phyloP scores from a whole-genome alignment of 2,329 filamentous ascomycete genomes.

The Aspergillus glaucus region DNA sequence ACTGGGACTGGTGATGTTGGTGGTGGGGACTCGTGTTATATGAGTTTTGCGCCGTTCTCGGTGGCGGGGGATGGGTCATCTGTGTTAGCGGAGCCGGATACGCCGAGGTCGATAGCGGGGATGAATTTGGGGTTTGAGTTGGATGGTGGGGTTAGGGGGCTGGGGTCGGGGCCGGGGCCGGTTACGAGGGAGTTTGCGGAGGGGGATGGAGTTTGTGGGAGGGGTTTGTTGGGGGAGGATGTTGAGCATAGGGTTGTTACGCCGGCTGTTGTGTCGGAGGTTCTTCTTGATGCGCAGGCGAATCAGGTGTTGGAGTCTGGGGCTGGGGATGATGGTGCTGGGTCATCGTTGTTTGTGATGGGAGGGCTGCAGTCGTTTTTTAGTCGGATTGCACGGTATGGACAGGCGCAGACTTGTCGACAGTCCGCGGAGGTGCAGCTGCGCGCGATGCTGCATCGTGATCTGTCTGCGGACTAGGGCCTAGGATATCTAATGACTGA shows the following conservation, averaged over 20 bases:
- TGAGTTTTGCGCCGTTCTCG: slow-evolving; percentile 10
- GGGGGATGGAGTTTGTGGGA: slow-evolving; percentile 19
- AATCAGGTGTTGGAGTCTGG: slow-evolving; percentile 5
- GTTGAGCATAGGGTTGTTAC: slow-evolving; percentile 22
- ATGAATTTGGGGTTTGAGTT: slow-evolving; percentile 1
- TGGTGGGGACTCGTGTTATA: slow-evolving; percentile 31
- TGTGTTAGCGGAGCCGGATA: slow-evolving; percentile 8
- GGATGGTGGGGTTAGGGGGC: slow-evolving; percentile 1
- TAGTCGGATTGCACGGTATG: slow-evolving; percentile 26
- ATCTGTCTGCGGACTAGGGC: slow-evolving; percentile 1
- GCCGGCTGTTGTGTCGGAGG: slow-evolving; percentile 34
- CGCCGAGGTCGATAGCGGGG: slow-evolving; percentile 5
- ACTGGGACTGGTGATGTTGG: slow-evolving; percentile 24
- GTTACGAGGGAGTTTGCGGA: slow-evolving; percentile 23
- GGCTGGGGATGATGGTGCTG: background rate
- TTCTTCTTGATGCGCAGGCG: slow-evolving; percentile 32
- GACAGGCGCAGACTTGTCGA: slow-evolving; percentile 14
- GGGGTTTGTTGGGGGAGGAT: slow-evolving; percentile 24
- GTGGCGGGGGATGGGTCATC: slow-evolving; percentile 10
- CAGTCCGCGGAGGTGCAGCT: slow-evolving; percentile 32
- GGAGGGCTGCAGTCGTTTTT: slow-evolving; percentile 30
- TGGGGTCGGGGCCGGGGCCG: background rate
- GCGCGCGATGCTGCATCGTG: slow-evolving; percentile 29
- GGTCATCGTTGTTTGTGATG: slow-evolving; percentile 8
- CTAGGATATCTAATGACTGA: background rate